phyloP scores from a whole-genome alignment of 2,329 filamentous ascomycete genomes.

The Hypoxylon sp. region DNA sequence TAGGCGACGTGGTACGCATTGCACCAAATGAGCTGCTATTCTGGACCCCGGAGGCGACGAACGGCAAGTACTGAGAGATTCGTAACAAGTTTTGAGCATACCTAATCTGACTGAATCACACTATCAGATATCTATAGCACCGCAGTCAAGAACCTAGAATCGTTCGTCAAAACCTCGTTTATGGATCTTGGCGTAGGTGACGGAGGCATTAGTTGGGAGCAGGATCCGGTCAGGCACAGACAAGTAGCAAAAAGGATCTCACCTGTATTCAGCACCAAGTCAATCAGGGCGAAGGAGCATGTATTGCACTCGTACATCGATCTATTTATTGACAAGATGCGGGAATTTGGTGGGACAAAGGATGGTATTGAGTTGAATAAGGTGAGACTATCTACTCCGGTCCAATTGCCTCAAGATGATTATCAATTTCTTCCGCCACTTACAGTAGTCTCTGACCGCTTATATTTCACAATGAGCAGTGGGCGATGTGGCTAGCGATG shows the following conservation, averaged over 20 bases:
- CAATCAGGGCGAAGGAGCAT: slow-evolving; percentile 31
- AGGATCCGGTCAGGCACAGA: slow-evolving; percentile 27
- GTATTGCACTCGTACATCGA: slow-evolving; percentile 30
- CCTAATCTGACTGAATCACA: neutral
- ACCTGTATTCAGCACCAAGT: slow-evolving; percentile 25
- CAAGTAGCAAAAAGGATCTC: slow-evolving; percentile 28
- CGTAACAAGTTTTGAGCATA: neutral
- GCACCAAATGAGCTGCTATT: slow-evolving; percentile 31
- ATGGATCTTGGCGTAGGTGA: slow-evolving; percentile 23
- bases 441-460: neutral
- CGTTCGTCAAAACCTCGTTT: slow-evolving; percentile 25
- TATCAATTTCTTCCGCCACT: no score
- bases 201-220: slow-evolving; percentile 29
- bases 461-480: neutral
- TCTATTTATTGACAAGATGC: slow-evolving; percentile 30
- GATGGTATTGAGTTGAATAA: slow-evolving; percentile 15
- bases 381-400: neutral
- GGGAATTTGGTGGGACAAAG: slow-evolving; percentile 6
- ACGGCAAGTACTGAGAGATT: neutral
- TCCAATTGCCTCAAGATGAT: neutral
- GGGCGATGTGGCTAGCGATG: slow-evolving; percentile 33
- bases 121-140: slow-evolving; percentile 19
- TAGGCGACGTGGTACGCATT: slow-evolving; percentile 15
- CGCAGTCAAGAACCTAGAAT: slow-evolving; percentile 18
- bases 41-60: slow-evolving; percentile 12